Conservation (phyloP, 208 protist genomes). For the Crithidia sp. region DNA sequence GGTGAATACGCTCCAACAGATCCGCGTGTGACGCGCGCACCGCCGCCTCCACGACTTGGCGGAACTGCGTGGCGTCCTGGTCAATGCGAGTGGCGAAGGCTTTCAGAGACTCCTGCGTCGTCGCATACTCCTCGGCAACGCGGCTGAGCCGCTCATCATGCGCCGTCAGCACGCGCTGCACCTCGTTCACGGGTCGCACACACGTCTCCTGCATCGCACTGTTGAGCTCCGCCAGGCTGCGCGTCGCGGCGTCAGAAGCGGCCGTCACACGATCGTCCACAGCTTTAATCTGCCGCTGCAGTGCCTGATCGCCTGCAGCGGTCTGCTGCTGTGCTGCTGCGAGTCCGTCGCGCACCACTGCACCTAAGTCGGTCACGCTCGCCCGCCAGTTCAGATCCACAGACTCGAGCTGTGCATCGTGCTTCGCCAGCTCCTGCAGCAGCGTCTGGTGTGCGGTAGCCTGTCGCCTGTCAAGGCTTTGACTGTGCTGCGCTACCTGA, state of each 20-base stretch:
- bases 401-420: conserved; percentile 71
- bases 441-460: conserved; percentile 65
- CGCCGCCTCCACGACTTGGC: conserved; percentile 63
- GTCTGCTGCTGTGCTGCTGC: conserved; percentile 32
- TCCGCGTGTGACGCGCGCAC: conserved; percentile 75
- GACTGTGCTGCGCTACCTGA: conserved; percentile 63
- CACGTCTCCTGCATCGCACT: conserved; percentile 42
- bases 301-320: conserved; percentile 31
- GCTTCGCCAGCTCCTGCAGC: conserved; percentile 71
- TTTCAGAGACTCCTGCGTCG: conserved; percentile 53
- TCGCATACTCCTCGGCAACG: conserved; percentile 42
- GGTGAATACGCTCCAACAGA: conserved; percentile 76
- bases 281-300: conserved; percentile 47
- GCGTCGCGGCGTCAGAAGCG: conserved; percentile 27
- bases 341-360: conserved; percentile 44
- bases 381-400: conserved; percentile 82
- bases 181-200: conserved; percentile 41
- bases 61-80: conserved; percentile 55
- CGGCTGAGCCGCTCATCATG: conserved; percentile 38
- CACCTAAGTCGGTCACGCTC: conserved; percentile 67
- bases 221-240: conserved; percentile 35
- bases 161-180: conserved; percentile 32
- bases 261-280: conserved; percentile 45
- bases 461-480: conserved; percentile 59
- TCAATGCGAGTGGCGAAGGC: conserved; percentile 58